These are phyloP conservation scores for Alternaria novae-zelandiae DNA, from an alignment of 2,329 filamentous ascomycete genomes.

Conservation along the genomic window DNA sequence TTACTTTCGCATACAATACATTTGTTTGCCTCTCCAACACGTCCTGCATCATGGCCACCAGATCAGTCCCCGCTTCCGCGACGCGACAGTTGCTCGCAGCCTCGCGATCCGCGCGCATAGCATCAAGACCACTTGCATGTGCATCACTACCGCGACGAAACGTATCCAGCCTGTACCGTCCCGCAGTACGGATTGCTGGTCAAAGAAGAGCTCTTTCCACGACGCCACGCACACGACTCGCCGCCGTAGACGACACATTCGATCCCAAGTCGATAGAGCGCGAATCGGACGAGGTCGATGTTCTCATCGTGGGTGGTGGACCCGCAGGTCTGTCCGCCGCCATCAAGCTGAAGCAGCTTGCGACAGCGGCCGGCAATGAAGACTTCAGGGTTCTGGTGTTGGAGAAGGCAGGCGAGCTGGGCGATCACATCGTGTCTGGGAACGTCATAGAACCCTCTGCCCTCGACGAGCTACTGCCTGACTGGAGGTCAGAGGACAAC, in stretches of 20 bases:
- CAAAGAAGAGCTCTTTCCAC: slow-evolving; percentile 47
- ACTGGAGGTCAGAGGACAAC: slow-evolving; percentile 92
- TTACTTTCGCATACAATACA: not conserved
- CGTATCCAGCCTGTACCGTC: slow-evolving; percentile 32
- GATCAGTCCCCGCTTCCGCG: slow-evolving; percentile 35
- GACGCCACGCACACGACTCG: slow-evolving; percentile 38
- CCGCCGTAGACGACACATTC: slow-evolving; percentile 50
- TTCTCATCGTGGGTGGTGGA: slow-evolving; percentile 96
- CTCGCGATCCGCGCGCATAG: slow-evolving; percentile 25
- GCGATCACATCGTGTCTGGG: slow-evolving; percentile 93
- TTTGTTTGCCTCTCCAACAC: slow-evolving; percentile 9
- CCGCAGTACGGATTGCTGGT: slow-evolving; percentile 46
- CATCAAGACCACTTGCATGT: slow-evolving; percentile 27
- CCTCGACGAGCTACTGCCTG: slow-evolving; percentile 86
- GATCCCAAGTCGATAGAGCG: slow-evolving; percentile 70
- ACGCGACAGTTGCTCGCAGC: slow-evolving; percentile 34
- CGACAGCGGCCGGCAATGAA: slow-evolving; percentile 92
- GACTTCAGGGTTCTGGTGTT: slow-evolving; percentile 92
- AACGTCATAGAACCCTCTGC: slow-evolving; percentile 92
- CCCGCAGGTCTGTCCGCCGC: slow-evolving; percentile 91
- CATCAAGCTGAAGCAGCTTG: slow-evolving; percentile 93
- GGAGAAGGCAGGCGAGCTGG: slow-evolving; percentile 94
- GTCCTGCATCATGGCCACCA: slow-evolving; percentile 39
- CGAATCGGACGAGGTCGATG: slow-evolving; percentile 92
- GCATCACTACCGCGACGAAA: slow-evolving; percentile 21